A percentile compares a stretch with the other conserved stretches of the same genome.
Conservation (phyloP, 2,329 filamentous ascomycete species). For the Fusarium camptoceras region DNA sequence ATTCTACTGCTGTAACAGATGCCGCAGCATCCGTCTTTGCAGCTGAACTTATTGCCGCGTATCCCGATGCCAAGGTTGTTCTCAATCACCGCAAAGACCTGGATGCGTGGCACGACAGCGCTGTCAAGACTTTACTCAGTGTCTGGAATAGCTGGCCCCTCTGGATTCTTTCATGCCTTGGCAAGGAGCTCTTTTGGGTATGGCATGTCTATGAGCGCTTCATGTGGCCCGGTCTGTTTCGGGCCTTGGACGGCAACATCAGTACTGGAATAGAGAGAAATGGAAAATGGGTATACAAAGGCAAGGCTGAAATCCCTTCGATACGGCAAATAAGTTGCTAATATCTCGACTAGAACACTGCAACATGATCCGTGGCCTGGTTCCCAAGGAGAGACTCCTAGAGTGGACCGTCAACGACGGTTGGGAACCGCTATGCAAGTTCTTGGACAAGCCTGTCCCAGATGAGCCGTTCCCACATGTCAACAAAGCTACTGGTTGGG, state of each 20-base stretch:
- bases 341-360: not conserved
- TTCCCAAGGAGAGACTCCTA: conserved; percentile 10
- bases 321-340: not conserved
- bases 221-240: conserved; percentile 7
- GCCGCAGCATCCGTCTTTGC: conserved; percentile 28
- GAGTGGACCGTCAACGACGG: conserved; percentile 22
- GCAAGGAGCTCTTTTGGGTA: not conserved
- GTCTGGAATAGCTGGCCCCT: conserved; percentile 11
- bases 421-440: conserved; percentile 29
- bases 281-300: conserved; percentile 13
- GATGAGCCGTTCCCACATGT: conserved; percentile 17
- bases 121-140: conserved; percentile 17
- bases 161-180: not conserved
- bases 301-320: not conserved
- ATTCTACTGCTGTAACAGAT: conserved; percentile 28
- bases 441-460: conserved; percentile 15
- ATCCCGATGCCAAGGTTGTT: conserved; percentile 33
- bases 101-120: conserved; percentile 31
- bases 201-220: conserved; percentile 16
- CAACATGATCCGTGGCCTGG: conserved; percentile 20
- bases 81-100: conserved; percentile 30
- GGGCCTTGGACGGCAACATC: conserved; percentile 7
- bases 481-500: conserved; percentile 3
- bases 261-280: conserved; percentile 1
- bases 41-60: conserved; percentile 27